A percentile compares a stretch with the other conserved stretches of the same genome.
Conservation (phyloP, 768 basidiomycete genomes). For the Candolleomyces efflorescens region DNA sequence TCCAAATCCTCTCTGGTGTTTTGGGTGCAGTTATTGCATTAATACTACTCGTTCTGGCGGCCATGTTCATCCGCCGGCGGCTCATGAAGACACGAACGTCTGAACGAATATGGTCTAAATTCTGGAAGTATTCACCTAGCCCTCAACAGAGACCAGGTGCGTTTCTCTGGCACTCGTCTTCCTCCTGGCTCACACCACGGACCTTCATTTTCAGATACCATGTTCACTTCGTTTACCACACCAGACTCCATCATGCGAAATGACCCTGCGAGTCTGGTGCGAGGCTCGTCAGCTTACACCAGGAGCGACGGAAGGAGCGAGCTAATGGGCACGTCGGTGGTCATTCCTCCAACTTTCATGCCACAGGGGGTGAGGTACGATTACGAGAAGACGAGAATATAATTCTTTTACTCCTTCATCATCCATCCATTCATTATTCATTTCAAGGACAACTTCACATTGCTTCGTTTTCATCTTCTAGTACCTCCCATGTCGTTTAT, state of each 20-base stretch:
- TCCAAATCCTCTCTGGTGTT: conserved; percentile 8
- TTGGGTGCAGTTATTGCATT: conserved; percentile 9
- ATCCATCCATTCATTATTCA: too few species aligned
- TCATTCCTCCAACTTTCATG: neutral
- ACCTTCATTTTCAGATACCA: conserved; percentile 18
- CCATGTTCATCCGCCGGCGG: conserved; percentile 4
- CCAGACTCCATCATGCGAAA: conserved; percentile 31
- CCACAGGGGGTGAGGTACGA: conserved; percentile 12
- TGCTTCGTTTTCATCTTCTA: too few species aligned
- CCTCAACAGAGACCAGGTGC: conserved; percentile 14
- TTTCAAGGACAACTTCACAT: too few species aligned
- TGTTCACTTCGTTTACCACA: conserved; percentile 31
- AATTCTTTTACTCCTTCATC: too few species aligned
- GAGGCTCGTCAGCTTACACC: conserved; percentile 16
- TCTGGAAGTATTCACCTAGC: conserved; percentile 2
- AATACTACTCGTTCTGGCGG: conserved; percentile 5
- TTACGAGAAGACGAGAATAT: too few species aligned
- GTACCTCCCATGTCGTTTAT: too few species aligned
- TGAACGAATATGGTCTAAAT: conserved; percentile 7
- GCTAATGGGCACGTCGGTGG: conserved; percentile 14
- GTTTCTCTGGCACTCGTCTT: neutral
- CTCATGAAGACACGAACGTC: conserved; percentile 2
- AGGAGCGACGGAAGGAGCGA: conserved; percentile 20
- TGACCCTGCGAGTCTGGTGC: conserved; percentile 22
- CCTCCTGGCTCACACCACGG: neutral